A percentile compares a stretch with the other conserved stretches of the same genome.
phyloP scores from a whole-genome alignment of 148 eudicot genomes.

The Cornus suecica region DNA sequence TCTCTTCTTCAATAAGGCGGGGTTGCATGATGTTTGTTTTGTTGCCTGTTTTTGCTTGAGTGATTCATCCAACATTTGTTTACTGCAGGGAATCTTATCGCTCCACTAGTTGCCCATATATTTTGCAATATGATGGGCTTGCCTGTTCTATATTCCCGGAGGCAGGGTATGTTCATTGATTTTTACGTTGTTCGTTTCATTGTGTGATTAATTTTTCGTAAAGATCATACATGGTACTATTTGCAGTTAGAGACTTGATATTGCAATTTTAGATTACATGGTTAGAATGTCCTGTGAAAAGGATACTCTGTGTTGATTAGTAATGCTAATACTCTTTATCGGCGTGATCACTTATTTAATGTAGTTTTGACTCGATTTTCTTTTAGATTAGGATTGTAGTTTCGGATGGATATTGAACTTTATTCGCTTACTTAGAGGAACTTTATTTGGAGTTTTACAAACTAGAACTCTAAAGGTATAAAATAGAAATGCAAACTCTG shows the following conservation, averaged over 20 bases:
- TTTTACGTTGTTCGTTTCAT: background rate
- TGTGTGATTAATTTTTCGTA: background rate
- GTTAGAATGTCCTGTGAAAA: too few species aligned
- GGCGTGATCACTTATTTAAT: too few species aligned
- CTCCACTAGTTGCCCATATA: constrained; percentile 81
- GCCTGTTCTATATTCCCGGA: constrained; percentile 60
- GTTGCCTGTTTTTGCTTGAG: background rate
- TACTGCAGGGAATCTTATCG: constrained; percentile 69
- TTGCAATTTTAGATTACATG: background rate
- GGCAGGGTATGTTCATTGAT: constrained; percentile 46
- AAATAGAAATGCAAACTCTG: too few species aligned
- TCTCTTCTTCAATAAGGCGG: background rate
- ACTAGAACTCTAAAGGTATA: too few species aligned
- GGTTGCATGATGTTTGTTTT: background rate
- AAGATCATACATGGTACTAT: background rate
- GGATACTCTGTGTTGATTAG: too few species aligned
- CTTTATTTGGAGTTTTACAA: too few species aligned
- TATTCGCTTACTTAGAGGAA: too few species aligned
- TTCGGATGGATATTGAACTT: too few species aligned
- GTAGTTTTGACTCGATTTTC: too few species aligned
- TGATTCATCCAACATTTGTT: background rate
- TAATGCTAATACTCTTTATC: too few species aligned
- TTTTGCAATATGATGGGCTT: constrained; percentile 90
- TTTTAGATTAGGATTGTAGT: too few species aligned
- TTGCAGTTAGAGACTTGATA: background rate